A percentile compares a stretch with the other conserved stretches of the same genome.
Evolutionary conservation across 495 filamentous ascomycete species (phyloP).

Genomic region (Saxophila tyrrhenica): DNA sequence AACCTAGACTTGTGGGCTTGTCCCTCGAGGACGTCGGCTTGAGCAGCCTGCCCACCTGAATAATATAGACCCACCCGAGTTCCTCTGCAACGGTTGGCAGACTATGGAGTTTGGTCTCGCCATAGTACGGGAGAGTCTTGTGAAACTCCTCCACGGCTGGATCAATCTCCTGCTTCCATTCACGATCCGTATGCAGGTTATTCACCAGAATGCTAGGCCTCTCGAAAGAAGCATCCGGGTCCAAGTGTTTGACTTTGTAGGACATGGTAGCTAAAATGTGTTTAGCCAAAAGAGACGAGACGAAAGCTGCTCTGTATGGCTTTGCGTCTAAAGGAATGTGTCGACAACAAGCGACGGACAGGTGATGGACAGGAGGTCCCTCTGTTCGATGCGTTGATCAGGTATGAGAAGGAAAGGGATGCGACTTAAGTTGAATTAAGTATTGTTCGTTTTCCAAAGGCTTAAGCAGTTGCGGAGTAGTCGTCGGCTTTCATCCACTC

Average conservation of each 20-base stretch:
- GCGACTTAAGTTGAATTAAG: background rate
- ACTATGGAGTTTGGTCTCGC: conserved; percentile 32
- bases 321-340: background rate
- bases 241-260: conserved; percentile 12
- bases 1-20: no score
- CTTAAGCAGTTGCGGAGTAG: background rate
- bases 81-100: conserved; percentile 43
- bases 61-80: conserved; percentile 30
- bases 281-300: background rate
- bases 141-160: conserved; percentile 25
- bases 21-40: background rate
- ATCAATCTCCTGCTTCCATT: conserved; percentile 6
- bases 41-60: background rate
- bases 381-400: background rate
- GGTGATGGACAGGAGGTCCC: background rate
- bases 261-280: conserved; percentile 4
- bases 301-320: background rate
- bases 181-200: background rate
- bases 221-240: background rate
- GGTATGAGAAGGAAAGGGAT: background rate
- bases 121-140: conserved; percentile 25
- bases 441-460: background rate
- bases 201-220: conserved; percentile 12
- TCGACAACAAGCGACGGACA: background rate
- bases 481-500: background rate